These are phyloP conservation scores for Trypanosoma platydactyli DNA, from an alignment of 208 protist genomes.

Conservation along the genomic window DNA sequence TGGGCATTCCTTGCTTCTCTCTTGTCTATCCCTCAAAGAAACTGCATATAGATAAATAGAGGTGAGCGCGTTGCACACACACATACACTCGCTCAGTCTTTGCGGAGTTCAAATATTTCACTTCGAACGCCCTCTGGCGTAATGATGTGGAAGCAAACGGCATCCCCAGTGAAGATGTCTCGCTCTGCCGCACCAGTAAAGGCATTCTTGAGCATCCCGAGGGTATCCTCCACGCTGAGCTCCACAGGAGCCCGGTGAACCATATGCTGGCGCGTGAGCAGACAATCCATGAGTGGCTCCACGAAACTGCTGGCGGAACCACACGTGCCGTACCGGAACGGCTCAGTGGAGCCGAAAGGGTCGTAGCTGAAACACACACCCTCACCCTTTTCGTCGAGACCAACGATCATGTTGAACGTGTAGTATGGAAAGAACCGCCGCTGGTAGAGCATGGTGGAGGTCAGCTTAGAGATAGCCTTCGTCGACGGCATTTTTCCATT, in stretches of 20 bases:
- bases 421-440: slow-evolving; percentile 99
- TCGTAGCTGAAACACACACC: slow-evolving; percentile 99
- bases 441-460: slow-evolving; percentile 97
- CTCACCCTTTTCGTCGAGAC: slow-evolving; percentile 93
- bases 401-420: slow-evolving; percentile 98
- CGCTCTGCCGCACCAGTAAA: slow-evolving; percentile 96
- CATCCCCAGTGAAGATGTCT: slow-evolving; percentile 98
- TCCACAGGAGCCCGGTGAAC: slow-evolving; percentile 51
- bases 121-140: slow-evolving; percentile 62
- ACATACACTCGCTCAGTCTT: slow-evolving; percentile 18
- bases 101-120: slow-evolving; percentile 79
- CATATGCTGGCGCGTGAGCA: slow-evolving; percentile 90
- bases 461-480: slow-evolving; percentile 94
- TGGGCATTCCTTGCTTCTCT: neutral
- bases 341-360: slow-evolving; percentile 97
- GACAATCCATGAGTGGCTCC: slow-evolving; percentile 98
- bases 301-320: slow-evolving; percentile 95
- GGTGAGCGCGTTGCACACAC: too few species aligned
- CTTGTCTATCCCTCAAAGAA: slow-evolving; percentile 1
- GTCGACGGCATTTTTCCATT: slow-evolving; percentile 89
- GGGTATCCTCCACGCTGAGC: slow-evolving; percentile 74
- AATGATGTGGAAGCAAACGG: slow-evolving; percentile 94
- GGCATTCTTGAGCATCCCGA: slow-evolving; percentile 95
- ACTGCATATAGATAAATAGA: neutral
- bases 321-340: slow-evolving; percentile 88